Percentiles rank a stretch among this genome's conserved stretches.
Evolutionary conservation across 2,329 filamentous ascomycete genomes (phyloP).

Genomic region (Cladosporium cucumerinum): DNA sequence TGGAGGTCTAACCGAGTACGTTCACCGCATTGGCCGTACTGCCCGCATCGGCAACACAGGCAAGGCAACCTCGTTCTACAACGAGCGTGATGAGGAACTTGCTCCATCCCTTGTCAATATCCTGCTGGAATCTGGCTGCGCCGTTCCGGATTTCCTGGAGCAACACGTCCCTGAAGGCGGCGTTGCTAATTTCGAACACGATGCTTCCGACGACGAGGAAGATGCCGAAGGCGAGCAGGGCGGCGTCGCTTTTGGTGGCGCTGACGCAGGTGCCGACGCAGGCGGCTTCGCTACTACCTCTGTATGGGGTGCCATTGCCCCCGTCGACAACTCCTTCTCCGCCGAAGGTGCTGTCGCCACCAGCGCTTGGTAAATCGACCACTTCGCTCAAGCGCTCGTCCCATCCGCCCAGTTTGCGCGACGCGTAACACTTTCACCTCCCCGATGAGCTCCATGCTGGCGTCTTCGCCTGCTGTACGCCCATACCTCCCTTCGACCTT

Average conservation of each 20-base stretch:
- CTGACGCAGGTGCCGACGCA: conserved; percentile 8
- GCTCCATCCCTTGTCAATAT: conserved; percentile 73
- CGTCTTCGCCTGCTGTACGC: background rate
- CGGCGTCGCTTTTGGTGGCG: conserved; percentile 9
- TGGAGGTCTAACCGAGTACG: conserved; percentile 91
- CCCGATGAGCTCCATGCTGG: background rate
- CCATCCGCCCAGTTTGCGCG: background rate
- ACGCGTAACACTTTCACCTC: background rate
- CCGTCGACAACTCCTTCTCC: background rate
- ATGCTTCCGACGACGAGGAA: conserved; percentile 49
- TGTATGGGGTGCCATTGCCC: conserved; percentile 22
- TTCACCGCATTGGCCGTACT: conserved; percentile 92
- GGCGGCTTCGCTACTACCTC: conserved; percentile 17
- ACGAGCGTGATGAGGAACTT: conserved; percentile 69
- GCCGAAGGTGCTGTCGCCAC: conserved; percentile 1
- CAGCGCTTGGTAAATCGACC: background rate
- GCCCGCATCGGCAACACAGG: conserved; percentile 88
- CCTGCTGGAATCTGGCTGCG: conserved; percentile 74
- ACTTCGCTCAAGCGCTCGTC: background rate
- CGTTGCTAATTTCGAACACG: conserved; percentile 50
- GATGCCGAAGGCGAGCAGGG: conserved; percentile 15
- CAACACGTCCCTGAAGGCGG: conserved; percentile 58
- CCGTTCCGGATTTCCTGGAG: conserved; percentile 77
- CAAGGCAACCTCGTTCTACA: conserved; percentile 85
- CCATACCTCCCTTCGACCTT: background rate